A percentile compares a stretch with the other conserved stretches of the same genome.
Conservation (phyloP, 768 basidiomycete genomes). For the Collybia nuda region DNA sequence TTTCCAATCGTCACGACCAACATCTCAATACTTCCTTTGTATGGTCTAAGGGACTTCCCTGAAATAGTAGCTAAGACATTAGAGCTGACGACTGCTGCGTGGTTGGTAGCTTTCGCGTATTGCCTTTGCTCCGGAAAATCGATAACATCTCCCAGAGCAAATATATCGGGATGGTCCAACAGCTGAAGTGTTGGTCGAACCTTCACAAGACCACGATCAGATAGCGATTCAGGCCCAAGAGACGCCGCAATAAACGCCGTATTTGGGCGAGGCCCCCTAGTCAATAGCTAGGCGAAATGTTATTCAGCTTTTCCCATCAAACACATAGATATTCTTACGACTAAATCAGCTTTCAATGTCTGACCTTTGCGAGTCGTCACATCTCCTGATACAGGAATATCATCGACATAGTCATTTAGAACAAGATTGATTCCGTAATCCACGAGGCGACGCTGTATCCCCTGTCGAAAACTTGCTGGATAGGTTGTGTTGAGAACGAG, state of each 20-base stretch:
- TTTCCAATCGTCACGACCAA: constrained; percentile 59
- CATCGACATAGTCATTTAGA: constrained; percentile 46
- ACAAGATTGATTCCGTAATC: constrained; percentile 49
- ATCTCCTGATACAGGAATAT: background rate
- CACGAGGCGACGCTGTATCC: constrained; percentile 38
- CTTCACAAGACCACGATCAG: constrained; percentile 41
- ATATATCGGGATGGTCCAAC: constrained; percentile 47
- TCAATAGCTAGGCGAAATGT: constrained; percentile 25
- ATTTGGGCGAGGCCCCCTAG: constrained; percentile 44
- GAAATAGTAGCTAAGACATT: constrained; percentile 49
- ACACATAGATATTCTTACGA: constrained; percentile 39
- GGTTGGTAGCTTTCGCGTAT: constrained; percentile 40
- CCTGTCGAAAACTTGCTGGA: constrained; percentile 50
- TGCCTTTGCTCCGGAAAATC: constrained; percentile 67
- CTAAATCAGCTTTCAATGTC: constrained; percentile 50
- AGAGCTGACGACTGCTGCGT: constrained; percentile 42
- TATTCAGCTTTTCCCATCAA: background rate
- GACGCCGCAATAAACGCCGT: constrained; percentile 49
- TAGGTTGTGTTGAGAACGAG: constrained; percentile 60
- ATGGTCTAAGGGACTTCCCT: constrained; percentile 33
- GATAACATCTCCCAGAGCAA: constrained; percentile 66
- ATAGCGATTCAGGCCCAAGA: constrained; percentile 36
- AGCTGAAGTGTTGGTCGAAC: constrained; percentile 61
- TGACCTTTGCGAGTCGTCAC: constrained; percentile 54
- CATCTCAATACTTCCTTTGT: constrained; percentile 50